Percentiles rank a stretch among this genome's conserved stretches.
phyloP scores from a whole-genome alignment of 345 rosid genomes.

The Cardiospermum halicacabum region DNA sequence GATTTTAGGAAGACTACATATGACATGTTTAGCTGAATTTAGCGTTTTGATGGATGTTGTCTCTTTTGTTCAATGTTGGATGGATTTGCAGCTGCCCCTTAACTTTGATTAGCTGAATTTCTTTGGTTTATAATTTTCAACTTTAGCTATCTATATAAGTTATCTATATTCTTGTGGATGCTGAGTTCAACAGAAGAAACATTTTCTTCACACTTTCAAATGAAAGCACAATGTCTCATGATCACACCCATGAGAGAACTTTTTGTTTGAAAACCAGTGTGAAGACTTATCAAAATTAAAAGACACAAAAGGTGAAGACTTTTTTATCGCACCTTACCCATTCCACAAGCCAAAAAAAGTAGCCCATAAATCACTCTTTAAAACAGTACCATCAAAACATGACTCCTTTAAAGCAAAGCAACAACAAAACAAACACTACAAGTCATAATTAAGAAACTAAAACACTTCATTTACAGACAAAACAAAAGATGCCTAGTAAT shows the following conservation, averaged over 20 bases:
- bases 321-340: not conserved
- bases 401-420: not conserved
- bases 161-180: no score
- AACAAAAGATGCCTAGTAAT: not conserved
- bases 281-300: no score
- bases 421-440: conserved; percentile 3
- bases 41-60: not conserved
- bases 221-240: no score
- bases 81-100: not conserved
- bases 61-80: not conserved
- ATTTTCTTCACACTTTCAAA: no score
- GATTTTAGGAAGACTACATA: no score
- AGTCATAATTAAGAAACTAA: not conserved
- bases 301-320: not conserved
- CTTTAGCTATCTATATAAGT: no score
- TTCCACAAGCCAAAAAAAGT: not conserved
- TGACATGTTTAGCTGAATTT: no score
- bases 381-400: not conserved
- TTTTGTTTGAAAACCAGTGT: no score
- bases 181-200: no score
- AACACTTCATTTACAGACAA: not conserved
- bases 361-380: not conserved
- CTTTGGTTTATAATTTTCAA: no score
- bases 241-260: no score
- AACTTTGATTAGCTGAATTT: not conserved